Evolutionary conservation across 208 protist genomes (phyloP), one percentile per base, ranked within the genome.

Genomic region (Trypanosoma lewisi): DNA sequence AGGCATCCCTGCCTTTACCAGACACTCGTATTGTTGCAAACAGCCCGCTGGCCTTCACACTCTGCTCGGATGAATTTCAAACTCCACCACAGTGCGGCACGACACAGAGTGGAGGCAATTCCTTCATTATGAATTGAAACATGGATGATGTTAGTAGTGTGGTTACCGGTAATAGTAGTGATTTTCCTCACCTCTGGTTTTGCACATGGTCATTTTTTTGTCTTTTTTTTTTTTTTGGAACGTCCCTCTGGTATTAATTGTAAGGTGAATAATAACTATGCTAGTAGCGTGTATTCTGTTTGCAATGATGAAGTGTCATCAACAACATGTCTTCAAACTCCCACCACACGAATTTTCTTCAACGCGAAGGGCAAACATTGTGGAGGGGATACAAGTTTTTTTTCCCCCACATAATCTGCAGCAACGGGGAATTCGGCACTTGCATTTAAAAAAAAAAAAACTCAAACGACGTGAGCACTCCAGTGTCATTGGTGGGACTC

Each of bases 11-110:
- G 3, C 52, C 52, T 4, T 23, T 57, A 17, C 9, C 19, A n/a
- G 17, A 16, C 8, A 2, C 52, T 21, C 8, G n/a, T 44, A 11
- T 23, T 17, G 27, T 57, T 6, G 52, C 31, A 21, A 45, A 7
- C 33, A 37, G 31, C 33, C 52, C 52, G 14, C 6, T 57, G 52
- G 27, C n/a, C 19, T 57, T 57, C 31, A 57, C 52, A 16, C n/a
- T 57, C 25, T 21, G 34, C 33, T 57, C 52, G 16, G 52, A 57
- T 28, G n/a, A 27, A n/a, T 57, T 57, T 1, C 52, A 9, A 39
- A 6, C 52, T 19, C 6, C 31, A 4, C 19, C 12, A 21, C 0
- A 12, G 31, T 16, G 34, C 17, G 33, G 27, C 4, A 7, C 17
- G n/a, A 28, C 33, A 21, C 33, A 21, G 2, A 5, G 3, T 9